These are phyloP conservation scores for Sporisorium iseilematis-ciliati DNA, from an alignment of 1,284 basidiomycete genomes.

Conservation along the genomic window DNA sequence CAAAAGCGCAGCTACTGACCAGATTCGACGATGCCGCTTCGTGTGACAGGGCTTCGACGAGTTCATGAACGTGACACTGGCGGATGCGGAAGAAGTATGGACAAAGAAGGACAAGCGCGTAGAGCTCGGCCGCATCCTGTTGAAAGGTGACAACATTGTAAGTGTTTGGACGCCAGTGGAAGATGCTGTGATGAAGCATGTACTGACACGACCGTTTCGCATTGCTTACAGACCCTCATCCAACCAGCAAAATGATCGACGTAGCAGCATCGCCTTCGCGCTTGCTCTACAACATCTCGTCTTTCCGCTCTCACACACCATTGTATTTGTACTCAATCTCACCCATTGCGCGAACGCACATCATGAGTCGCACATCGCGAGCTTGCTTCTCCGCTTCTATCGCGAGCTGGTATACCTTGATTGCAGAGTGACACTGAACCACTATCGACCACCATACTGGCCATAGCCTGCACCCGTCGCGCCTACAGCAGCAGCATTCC, in stretches of 20 bases:
- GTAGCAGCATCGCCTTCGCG: background rate
- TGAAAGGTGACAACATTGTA: constrained; percentile 67
- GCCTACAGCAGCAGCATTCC: constrained; percentile 20
- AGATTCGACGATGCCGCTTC: background rate
- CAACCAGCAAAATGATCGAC: constrained; percentile 53
- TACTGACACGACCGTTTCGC: background rate
- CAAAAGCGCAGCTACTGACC: background rate
- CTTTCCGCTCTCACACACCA: background rate
- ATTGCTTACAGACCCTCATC: constrained; percentile 55
- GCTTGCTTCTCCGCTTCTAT: no score
- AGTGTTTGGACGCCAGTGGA: constrained; percentile 17
- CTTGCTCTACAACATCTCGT: background rate
- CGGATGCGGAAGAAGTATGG: constrained; percentile 92
- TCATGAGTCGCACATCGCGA: no score
- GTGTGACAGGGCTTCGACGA: constrained; percentile 91
- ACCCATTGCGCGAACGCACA: background rate
- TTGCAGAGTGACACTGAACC: background rate
- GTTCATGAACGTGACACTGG: constrained; percentile 99
- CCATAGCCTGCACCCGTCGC: constrained; percentile 29
- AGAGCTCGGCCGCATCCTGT: constrained; percentile 61
- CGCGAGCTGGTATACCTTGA: constrained; percentile 23
- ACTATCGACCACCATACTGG: constrained; percentile 36
- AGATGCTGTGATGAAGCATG: background rate
- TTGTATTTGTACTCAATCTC: constrained; percentile 35
- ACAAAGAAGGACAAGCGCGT: constrained; percentile 58